Percentiles rank a stretch among this genome's conserved stretches.
Evolutionary conservation across 2,329 filamentous ascomycete genomes (phyloP).

Genomic region (Coleophoma crateriformis): DNA sequence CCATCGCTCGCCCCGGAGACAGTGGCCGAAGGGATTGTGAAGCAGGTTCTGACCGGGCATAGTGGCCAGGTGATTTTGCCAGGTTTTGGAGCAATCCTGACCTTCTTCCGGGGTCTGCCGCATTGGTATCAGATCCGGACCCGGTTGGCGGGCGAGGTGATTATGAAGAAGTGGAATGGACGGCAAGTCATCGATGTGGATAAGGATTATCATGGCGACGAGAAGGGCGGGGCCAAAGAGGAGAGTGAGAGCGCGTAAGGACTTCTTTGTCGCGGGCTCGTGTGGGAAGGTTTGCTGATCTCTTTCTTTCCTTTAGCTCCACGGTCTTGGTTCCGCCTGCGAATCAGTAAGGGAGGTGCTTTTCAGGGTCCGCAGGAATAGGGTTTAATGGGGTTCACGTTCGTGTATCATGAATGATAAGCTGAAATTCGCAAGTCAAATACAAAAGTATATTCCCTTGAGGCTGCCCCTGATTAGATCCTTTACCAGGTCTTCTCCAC

Average conservation of each 20-base stretch:
- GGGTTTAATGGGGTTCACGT: no score
- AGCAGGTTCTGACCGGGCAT: constrained; percentile 50
- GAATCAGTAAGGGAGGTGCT: constrained; percentile 1
- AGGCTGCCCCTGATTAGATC: no score
- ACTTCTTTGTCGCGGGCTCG: neutral
- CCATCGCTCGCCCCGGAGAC: constrained; percentile 53
- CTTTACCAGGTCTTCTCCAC: no score
- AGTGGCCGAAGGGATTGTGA: constrained; percentile 58
- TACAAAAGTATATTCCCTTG: no score
- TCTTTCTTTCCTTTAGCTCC: constrained; percentile 8
- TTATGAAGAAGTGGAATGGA: constrained; percentile 24
- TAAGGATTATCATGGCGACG: constrained; percentile 15
- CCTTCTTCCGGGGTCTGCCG: constrained; percentile 47
- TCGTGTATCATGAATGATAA: no score
- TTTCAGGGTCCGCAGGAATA: no score
- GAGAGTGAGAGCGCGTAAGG: constrained; percentile 21
- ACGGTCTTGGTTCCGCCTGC: constrained; percentile 17
- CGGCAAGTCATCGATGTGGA: constrained; percentile 26
- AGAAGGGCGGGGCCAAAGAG: constrained; percentile 9
- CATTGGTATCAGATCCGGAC: constrained; percentile 55
- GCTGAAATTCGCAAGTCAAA: no score
- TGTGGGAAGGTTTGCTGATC: neutral
- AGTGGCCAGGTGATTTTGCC: constrained; percentile 54
- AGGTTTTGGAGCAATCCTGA: constrained; percentile 31
- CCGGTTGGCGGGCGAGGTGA: constrained; percentile 31